These are phyloP conservation scores for Isabelozyma rhagii DNA, from an alignment of 805 yeast species.

Conservation along the genomic window DNA sequence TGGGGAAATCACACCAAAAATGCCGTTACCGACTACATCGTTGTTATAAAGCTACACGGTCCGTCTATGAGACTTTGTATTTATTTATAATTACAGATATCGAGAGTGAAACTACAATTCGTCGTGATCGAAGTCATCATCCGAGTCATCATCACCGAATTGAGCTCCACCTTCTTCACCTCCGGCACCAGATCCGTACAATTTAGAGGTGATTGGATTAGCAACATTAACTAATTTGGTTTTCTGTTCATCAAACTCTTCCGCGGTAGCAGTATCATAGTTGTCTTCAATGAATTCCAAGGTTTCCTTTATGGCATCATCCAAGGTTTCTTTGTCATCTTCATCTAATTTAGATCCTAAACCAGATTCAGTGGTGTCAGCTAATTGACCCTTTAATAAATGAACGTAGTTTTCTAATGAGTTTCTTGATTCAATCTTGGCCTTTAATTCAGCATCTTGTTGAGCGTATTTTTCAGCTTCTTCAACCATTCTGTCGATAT, in stretches of 20 bases:
- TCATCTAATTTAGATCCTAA: constrained; percentile 79
- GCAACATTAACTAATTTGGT: constrained; percentile 75
- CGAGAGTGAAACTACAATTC: constrained; percentile 30
- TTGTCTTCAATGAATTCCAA: constrained; percentile 82
- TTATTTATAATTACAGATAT: neutral
- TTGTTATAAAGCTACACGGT: neutral
- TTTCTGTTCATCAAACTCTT: constrained; percentile 91
- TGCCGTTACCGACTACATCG: too few relatives aligned
- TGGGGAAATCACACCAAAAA: too few relatives aligned
- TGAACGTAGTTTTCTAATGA: constrained; percentile 46
- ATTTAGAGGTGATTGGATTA: constrained; percentile 87
- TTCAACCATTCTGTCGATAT: constrained; percentile 96
- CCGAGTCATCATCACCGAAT: constrained; percentile 43
- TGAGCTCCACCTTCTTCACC: constrained; percentile 33
- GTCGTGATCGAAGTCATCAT: constrained; percentile 43
- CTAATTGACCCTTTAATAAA: constrained; percentile 44
- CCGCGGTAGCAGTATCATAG: constrained; percentile 81
- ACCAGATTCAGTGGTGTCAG: constrained; percentile 34
- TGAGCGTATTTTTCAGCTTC: constrained; percentile 88
- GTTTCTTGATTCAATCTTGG: constrained; percentile 41
- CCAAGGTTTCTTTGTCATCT: constrained; percentile 85
- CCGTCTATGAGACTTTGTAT: neutral
- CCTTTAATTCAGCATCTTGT: constrained; percentile 44
- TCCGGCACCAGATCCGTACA: constrained; percentile 52
- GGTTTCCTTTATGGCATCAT: constrained; percentile 84